Evolutionary conservation across 2,329 filamentous ascomycete species (phyloP).

Genomic region (Berkeleyomyces rouxiae): DNA sequence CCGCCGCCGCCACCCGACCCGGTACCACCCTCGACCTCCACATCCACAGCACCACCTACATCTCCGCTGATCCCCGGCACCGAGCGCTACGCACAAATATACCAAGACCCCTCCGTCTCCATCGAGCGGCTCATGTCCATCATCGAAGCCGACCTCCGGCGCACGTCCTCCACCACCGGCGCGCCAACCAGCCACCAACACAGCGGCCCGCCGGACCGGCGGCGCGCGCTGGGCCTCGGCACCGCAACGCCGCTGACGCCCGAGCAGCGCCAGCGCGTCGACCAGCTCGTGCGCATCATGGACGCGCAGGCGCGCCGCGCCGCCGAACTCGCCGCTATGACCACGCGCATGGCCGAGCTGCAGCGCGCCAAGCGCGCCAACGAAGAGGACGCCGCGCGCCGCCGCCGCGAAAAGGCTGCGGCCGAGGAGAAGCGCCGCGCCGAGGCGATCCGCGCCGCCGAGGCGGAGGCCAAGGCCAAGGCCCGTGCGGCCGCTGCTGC

Average conservation of each 20-base stretch:
- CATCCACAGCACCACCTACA: neutral
- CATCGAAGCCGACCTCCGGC: constrained; percentile 21
- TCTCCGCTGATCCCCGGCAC: constrained; percentile 4
- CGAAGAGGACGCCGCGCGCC: constrained; percentile 26
- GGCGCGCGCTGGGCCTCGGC: constrained; percentile 7
- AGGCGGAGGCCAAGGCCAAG: constrained; percentile 6
- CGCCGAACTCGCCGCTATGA: constrained; percentile 22
- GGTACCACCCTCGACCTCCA: neutral
- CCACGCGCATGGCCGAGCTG: constrained; percentile 29
- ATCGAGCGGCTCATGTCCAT: constrained; percentile 19
- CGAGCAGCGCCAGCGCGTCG: constrained; percentile 9
- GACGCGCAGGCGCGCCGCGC: constrained; percentile 6
- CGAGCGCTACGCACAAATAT: constrained; percentile 14
- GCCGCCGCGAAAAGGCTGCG: constrained; percentile 26
- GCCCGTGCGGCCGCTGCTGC: neutral
- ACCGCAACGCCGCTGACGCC: constrained; percentile 8
- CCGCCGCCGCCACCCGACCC: neutral
- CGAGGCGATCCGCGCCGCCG: constrained; percentile 12
- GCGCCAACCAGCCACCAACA: constrained; percentile 1
- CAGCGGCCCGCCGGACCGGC: neutral
- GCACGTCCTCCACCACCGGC: constrained; percentile 16
- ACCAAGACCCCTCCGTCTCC: constrained; percentile 5
- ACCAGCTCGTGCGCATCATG: constrained; percentile 12
- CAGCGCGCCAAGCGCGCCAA: constrained; percentile 25
- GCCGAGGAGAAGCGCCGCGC: constrained; percentile 21